Base-by-base conservation (phyloP, 1,284 basidiomycete genomes). In the Earliella scabrosa region DNA sequence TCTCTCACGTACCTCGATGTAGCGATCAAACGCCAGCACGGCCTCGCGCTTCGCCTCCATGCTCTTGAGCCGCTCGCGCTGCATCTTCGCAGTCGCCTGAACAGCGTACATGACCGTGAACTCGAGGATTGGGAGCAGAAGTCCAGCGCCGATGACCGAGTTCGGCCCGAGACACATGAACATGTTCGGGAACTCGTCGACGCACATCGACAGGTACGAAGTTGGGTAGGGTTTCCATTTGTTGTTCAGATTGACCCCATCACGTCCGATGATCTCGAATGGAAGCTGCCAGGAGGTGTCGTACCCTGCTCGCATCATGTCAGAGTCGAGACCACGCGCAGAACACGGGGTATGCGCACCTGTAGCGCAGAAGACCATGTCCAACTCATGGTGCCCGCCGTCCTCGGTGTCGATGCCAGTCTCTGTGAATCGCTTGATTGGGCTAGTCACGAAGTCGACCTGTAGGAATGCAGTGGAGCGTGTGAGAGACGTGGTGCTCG, bases 141-240 rank as follows among this genome's bases (percentile, higher is more conserved):
- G 79, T 1, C 83, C 82, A 0, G 79, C 76, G 4, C 82, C 83
- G 41, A 82, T 72, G 24, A 66, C 71, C n/a, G 81, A 75, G 63
- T 85, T 87, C 2, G 86, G 85, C 0, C 86, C 85, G 13, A 82
- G 69, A 20, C 74, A 66, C 55, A 78, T 75, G 72, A 85, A 85
- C 76, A 78, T 79, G 67, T 86, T 87, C 24, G 86, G 86, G 66
- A 87, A 86, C 5, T 80, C 82, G 50, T 85, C 82, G 20, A 80
- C 76, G 24, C 80, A 77, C 32, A 86, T 61, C 4, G 77, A 73
- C 11, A 87, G 73, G 66, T 87, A 87, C 9, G 82, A 79, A 11
- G 68, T 64, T 2, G 86, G 83, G 63, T 84, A 75, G 3, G 83
- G 82, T 9, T 69, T 71, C 67, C 80, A 82, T 51, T 79, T 78